phyloP scores from a whole-genome alignment of 345 rosid genomes.

The Acer yangbiense region DNA sequence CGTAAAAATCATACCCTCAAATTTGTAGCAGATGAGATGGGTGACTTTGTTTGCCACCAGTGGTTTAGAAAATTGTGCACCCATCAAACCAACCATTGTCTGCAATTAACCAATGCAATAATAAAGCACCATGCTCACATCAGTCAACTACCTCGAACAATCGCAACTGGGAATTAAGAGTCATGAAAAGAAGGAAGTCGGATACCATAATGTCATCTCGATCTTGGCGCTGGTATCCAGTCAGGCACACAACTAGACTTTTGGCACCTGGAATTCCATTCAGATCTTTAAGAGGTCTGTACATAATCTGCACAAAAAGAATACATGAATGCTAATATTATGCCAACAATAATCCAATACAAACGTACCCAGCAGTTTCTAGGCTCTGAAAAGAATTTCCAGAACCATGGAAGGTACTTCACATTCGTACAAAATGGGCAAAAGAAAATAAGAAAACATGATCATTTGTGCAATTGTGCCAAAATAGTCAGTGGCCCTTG shows the following conservation, averaged over 20 bases:
- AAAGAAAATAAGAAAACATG: not conserved
- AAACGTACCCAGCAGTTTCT: not conserved
- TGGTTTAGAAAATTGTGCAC: constrained; percentile 89
- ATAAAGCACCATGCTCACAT: constrained; percentile 2
- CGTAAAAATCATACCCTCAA: constrained; percentile 64
- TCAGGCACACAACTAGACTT: constrained; percentile 68
- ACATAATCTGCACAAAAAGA: constrained; percentile 58
- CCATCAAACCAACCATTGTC: constrained; percentile 95
- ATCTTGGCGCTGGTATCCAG: constrained; percentile 91
- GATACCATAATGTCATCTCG: constrained; percentile 90
- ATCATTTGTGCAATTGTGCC: not conserved
- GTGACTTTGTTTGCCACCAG: constrained; percentile 86
- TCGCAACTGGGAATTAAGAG: not conserved
- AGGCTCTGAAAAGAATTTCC: not conserved
- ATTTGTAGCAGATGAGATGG: constrained; percentile 93
- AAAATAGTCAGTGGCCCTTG: not conserved
- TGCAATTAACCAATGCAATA: constrained; percentile 28
- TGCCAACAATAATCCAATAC: not conserved
- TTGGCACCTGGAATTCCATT: constrained; percentile 82
- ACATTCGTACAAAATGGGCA: not conserved
- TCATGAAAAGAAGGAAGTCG: constrained; percentile 8
- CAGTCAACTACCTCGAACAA: constrained; percentile 5
- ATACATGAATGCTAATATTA: not conserved
- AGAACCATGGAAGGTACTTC: not conserved
- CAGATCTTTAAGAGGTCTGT: constrained; percentile 72